These are phyloP conservation scores for Pharus latifolius DNA, from an alignment of 176 grass and related monocot species.

Conservation along the genomic window DNA sequence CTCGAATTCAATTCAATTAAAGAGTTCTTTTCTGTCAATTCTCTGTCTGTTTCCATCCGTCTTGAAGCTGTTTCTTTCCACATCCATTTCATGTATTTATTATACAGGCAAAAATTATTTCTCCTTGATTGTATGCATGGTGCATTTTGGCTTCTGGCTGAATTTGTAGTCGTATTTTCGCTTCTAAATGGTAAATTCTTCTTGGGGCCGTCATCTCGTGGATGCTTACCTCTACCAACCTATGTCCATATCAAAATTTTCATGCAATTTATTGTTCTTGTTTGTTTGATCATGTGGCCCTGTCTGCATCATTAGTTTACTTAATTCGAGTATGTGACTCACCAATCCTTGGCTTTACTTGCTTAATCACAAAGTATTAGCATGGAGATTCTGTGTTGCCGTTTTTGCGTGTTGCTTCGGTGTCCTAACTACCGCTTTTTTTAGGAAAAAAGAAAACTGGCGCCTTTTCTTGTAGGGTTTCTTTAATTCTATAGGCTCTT, in stretches of 20 bases:
- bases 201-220: neutral
- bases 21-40: neutral
- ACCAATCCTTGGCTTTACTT: neutral
- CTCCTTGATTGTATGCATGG: neutral
- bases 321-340: neutral
- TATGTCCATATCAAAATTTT: neutral
- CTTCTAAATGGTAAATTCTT: neutral
- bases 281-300: conserved; percentile 10
- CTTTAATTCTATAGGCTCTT: neutral
- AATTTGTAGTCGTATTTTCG: neutral
- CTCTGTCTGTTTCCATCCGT: neutral
- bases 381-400: conserved; percentile 1
- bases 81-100: neutral
- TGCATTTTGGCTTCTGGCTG: conserved; percentile 16
- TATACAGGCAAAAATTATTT: neutral
- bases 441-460: too few species aligned
- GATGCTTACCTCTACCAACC: conserved; percentile 4
- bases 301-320: neutral
- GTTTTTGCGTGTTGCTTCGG: conserved; percentile 13
- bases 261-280: neutral
- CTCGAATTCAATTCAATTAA: neutral
- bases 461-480: conserved; percentile 6
- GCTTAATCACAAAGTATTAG: conserved; percentile 2
- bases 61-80: neutral
- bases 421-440: conserved; percentile 21